phyloP scores from a whole-genome alignment of 176 grass and related monocot genomes.

The Poa pratensis region DNA sequence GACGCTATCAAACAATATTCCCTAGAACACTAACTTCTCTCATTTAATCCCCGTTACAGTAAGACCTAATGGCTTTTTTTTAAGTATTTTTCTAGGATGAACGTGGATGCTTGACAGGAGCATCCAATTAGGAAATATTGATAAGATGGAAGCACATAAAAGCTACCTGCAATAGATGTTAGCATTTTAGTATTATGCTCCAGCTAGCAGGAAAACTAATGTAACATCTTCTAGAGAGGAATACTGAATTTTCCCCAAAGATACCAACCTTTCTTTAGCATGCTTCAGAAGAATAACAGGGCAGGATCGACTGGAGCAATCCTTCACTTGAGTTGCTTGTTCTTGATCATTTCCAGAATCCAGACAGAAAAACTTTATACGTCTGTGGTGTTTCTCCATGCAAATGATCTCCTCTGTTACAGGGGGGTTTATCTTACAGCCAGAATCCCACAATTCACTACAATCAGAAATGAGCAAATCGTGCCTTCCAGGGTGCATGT shows the following conservation, averaged over 20 bases:
- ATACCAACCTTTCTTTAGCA: slow-evolving; percentile 38
- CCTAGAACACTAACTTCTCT: not conserved
- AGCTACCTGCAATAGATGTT: not conserved
- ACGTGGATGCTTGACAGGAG: not conserved
- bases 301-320: slow-evolving; percentile 52
- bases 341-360: slow-evolving; percentile 54
- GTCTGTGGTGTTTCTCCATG: slow-evolving; percentile 61
- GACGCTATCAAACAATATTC: not conserved
- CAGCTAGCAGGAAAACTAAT: slow-evolving; percentile 25
- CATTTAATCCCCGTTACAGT: not conserved
- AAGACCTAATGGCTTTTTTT: not conserved
- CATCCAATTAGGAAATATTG: not conserved
- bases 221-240: not conserved
- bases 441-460: slow-evolving; percentile 70
- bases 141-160: not conserved
- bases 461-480: slow-evolving; percentile 52
- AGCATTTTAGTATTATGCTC: slow-evolving; percentile 25
- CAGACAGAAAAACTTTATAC: slow-evolving; percentile 66
- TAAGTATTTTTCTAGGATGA: not conserved
- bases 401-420: slow-evolving; percentile 66
- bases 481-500: slow-evolving; percentile 54
- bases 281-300: slow-evolving; percentile 83
- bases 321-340: slow-evolving; percentile 52
- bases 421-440: slow-evolving; percentile 61
- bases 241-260: slow-evolving; percentile 42